A percentile compares a stretch with the other conserved stretches of the same genome.
phyloP scores from a whole-genome alignment of 352 stramenopile genomes.

The Globisporangium ultimum region DNA sequence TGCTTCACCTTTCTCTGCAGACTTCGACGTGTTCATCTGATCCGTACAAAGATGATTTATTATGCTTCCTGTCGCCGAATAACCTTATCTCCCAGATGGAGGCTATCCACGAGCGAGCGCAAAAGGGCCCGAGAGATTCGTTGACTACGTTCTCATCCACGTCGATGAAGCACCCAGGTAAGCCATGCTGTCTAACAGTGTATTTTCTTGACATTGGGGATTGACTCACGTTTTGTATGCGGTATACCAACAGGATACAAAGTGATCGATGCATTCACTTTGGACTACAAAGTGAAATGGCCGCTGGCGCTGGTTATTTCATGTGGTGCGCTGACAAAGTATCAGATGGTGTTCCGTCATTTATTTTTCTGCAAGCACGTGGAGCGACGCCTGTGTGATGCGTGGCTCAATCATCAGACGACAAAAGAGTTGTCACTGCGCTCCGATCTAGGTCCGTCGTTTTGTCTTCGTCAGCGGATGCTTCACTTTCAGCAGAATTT shows the following conservation, averaged over 20 bases:
- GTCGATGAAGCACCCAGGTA: conserved; percentile 55
- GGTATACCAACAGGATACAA: conserved; percentile 52
- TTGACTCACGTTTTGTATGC: background rate
- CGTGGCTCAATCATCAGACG: conserved; percentile 95
- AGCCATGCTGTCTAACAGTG: background rate
- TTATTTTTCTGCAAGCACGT: conserved; percentile 99
- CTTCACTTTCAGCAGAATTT: conserved; percentile 99
- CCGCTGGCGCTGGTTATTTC: conserved; percentile 97
- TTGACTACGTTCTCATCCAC: conserved; percentile 71
- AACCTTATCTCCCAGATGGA: conserved; percentile 92
- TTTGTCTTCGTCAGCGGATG: conserved; percentile 97
- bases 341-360: conserved; percentile 98
- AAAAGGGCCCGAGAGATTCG: conserved; percentile 63
- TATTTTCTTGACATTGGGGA: background rate
- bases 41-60: conserved; percentile 89
- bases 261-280: conserved; percentile 95
- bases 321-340: conserved; percentile 92
- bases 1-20: conserved; percentile 93
- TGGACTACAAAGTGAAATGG: conserved; percentile 97
- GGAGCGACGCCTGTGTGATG: conserved; percentile 92
- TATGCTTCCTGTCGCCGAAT: conserved; percentile 83
- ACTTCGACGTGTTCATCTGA: conserved; percentile 88
- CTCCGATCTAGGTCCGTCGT: conserved; percentile 88
- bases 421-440: conserved; percentile 90
- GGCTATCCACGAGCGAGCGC: conserved; percentile 84